Base-by-base conservation (phyloP, 2,329 filamentous ascomycete genomes). In the Fusarium mangiferae region DNA sequence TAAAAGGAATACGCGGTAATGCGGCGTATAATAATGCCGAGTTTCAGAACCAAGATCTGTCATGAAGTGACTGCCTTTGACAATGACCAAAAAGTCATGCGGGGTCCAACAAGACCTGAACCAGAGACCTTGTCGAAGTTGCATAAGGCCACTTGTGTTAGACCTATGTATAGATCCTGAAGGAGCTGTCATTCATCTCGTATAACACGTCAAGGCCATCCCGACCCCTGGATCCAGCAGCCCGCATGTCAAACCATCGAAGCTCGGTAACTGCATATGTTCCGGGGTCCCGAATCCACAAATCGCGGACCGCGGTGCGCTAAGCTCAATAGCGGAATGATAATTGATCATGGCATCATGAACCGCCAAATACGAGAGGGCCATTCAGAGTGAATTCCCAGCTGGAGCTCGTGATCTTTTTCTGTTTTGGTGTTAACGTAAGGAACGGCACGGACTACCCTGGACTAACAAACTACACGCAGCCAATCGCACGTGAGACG, bases 291-390 rank as follows among this genome's bases (percentile, higher is more conserved):
- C 35, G 33, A 55, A n/a, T 39, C 51, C 51, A 55, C 51, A 55
- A 41, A 55, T 18, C 51, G 35, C 51, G 51, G 51, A 55, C 51
- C 51, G 51, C 51, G 51, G 41, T 55, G 51, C 51, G 51, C 51
- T 55, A 55, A 41, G 5, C 15, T 28, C 51, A 55, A 24, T 41
- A 55, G 35, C 51, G 51, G 51, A 39, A 30, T 55, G 35, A 55
- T 28, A 11, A 15, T 52, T 12, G 7, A 3, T 17, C 24, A 28
- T 41, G 20, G 24, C 35, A 39, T 41, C 51, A 55, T 41, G 8
- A 26, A 26, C 11, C 15, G 17, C 28, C 14, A 55, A 55, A 55
- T 55, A 55, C 51, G 51, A 41, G 14, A 26, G 5, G 51, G 7
- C 51, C 51, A 39, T 17, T 54, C 51, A 54, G 35, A 17, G 20